Evolutionary conservation across 1,284 basidiomycete genomes (phyloP).

Genomic region (Ceratobasidium sp.): DNA sequence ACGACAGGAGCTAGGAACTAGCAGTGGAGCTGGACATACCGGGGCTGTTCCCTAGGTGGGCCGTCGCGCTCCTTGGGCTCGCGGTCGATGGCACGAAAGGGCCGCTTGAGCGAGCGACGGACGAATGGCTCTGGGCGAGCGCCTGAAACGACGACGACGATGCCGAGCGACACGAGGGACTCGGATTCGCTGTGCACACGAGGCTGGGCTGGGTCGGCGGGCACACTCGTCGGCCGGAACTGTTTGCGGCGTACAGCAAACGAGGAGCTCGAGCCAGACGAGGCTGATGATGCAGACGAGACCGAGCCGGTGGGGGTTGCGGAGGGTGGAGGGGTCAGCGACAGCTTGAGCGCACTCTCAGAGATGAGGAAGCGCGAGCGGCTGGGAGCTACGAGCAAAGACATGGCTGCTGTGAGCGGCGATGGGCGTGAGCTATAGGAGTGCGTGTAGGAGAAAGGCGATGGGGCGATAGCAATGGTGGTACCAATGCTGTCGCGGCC

Average conservation of each 20-base stretch:
- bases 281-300: conserved; percentile 25
- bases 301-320: conserved; percentile 23
- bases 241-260: conserved; percentile 36
- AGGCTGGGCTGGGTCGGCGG: conserved; percentile 27
- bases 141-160: conserved; percentile 36
- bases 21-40: conserved; percentile 7
- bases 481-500: conserved; percentile 12
- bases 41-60: conserved; percentile 29
- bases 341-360: conserved; percentile 30
- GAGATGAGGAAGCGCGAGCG: conserved; percentile 38
- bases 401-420: conserved; percentile 5
- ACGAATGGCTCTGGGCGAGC: conserved; percentile 17
- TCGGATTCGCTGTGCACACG: conserved; percentile 25
- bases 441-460: neutral
- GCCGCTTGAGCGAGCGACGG: conserved; percentile 35
- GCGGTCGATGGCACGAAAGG: conserved; percentile 31
- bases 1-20: neutral
- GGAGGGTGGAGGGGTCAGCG: conserved; percentile 11
- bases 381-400: neutral
- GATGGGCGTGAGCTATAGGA: neutral
- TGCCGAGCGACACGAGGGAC: conserved; percentile 35
- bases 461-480: neutral
- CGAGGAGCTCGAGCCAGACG: conserved; percentile 29
- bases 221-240: conserved; percentile 11
- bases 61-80: conserved; percentile 31